Evolutionary conservation across 257 asterid species (phyloP).

Genomic region (Vinca minor): DNA sequence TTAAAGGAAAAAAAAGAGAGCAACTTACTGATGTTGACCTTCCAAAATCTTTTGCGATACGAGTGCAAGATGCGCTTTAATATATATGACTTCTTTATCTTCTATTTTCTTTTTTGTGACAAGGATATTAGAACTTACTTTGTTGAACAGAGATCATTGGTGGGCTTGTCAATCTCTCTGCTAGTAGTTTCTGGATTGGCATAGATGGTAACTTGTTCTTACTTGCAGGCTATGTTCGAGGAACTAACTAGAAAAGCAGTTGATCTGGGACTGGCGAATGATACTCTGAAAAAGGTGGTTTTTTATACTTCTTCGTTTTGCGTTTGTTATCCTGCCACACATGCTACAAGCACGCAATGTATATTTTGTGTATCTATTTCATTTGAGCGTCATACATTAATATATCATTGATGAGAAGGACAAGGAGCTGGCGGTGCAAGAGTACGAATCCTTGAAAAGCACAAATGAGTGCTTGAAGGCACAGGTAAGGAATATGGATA

Average conservation of each 20-base stretch:
- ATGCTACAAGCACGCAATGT: background rate
- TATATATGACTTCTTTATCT: background rate
- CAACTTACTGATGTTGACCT: background rate
- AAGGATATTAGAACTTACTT: background rate
- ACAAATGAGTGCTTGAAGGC: conserved; percentile 34
- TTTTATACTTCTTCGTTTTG: background rate
- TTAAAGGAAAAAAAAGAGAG: too few species aligned
- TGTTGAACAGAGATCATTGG: background rate
- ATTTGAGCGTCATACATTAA: background rate
- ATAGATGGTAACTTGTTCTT: background rate
- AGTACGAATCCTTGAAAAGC: conserved; percentile 32
- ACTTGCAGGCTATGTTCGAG: conserved; percentile 40
- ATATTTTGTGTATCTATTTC: background rate
- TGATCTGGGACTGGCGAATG: conserved; percentile 40
- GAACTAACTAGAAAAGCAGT: conserved; percentile 41
- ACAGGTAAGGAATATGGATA: conserved; percentile 29
- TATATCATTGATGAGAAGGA: conserved; percentile 29
- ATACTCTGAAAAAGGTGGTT: conserved; percentile 45
- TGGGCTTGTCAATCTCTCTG: background rate
- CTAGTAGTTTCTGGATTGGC: background rate
- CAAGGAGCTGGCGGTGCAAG: conserved; percentile 44
- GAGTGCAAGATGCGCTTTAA: background rate
- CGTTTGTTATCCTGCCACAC: background rate
- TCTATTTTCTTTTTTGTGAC: background rate
- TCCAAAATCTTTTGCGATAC: background rate